phyloP scores from a whole-genome alignment of 257 asterid species.

The Mentha longifolia region DNA sequence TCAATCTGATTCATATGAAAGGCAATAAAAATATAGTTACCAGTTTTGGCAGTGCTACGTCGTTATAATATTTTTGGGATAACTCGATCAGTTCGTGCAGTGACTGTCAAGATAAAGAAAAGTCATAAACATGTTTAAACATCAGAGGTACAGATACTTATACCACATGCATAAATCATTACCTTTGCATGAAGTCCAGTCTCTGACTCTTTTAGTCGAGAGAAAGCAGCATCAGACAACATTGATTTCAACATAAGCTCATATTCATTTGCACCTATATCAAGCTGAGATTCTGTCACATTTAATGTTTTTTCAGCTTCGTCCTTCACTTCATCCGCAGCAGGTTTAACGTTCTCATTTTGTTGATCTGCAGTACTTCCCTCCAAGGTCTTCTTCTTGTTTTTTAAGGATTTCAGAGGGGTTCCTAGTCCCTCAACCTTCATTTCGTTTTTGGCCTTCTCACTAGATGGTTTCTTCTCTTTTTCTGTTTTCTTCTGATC shows the following conservation, averaged over 20 bases:
- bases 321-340: constrained; percentile 46
- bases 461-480: constrained; percentile 71
- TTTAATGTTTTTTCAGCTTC: constrained; percentile 53
- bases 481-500: constrained; percentile 93
- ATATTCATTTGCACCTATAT: constrained; percentile 55
- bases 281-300: constrained; percentile 54
- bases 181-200: constrained; percentile 96
- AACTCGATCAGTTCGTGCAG: constrained; percentile 72
- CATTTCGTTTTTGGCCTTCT: constrained; percentile 77
- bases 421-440: constrained; percentile 97
- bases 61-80: constrained; percentile 75
- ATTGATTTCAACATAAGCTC: constrained; percentile 62
- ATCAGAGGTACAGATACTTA: constrained; percentile 16
- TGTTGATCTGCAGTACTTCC: constrained; percentile 51
- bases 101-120: constrained; percentile 59
- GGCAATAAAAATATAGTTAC: constrained; percentile 42
- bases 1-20: constrained; percentile 20
- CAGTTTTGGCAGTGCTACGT: constrained; percentile 96
- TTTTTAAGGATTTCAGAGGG: constrained; percentile 87
- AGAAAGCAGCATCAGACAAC: constrained; percentile 74
- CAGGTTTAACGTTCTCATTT: constrained; percentile 44
- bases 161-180: constrained; percentile 20
- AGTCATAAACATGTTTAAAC: constrained; percentile 41
- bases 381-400: constrained; percentile 65
- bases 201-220: constrained; percentile 79